These are phyloP conservation scores for Melanomma pulvis-pyrius DNA, from an alignment of 495 filamentous ascomycete species.

Conservation along the genomic window DNA sequence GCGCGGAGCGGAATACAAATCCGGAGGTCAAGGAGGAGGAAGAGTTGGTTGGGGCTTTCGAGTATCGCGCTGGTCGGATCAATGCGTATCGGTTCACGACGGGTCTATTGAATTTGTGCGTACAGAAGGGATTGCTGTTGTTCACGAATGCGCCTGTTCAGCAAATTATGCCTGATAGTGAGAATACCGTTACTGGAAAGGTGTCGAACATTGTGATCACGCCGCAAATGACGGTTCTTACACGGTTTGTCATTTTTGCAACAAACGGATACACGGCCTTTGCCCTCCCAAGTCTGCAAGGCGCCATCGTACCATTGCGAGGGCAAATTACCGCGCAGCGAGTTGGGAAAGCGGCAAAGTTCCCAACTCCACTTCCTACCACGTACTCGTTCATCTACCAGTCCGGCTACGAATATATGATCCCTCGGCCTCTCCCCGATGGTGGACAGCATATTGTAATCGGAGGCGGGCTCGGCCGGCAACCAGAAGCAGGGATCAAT, in stretches of 20 bases:
- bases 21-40: constrained; percentile 11
- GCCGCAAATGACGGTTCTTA: constrained; percentile 55
- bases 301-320: constrained; percentile 66
- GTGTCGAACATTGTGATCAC: constrained; percentile 54
- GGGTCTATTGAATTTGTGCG: constrained; percentile 59
- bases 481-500: constrained; percentile 50
- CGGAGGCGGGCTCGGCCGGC: constrained; percentile 63
- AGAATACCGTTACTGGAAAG: neutral
- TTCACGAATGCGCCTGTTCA: constrained; percentile 63
- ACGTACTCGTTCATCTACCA: constrained; percentile 68
- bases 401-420: constrained; percentile 68
- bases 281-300: constrained; percentile 59
- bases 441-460: constrained; percentile 68
- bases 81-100: constrained; percentile 66
- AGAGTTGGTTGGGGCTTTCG: constrained; percentile 53
- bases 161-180: constrained; percentile 40
- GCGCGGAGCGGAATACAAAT: constrained; percentile 21
- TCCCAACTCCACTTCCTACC: constrained; percentile 46
- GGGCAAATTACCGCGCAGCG: constrained; percentile 69
- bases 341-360: constrained; percentile 50
- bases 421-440: constrained; percentile 55
- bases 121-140: constrained; percentile 59
- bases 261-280: constrained; percentile 73
- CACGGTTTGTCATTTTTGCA: constrained; percentile 63
- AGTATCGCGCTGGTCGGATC: constrained; percentile 64